Conservation (phyloP, 177 flowering plant species). For the Telopea speciosissima region DNA sequence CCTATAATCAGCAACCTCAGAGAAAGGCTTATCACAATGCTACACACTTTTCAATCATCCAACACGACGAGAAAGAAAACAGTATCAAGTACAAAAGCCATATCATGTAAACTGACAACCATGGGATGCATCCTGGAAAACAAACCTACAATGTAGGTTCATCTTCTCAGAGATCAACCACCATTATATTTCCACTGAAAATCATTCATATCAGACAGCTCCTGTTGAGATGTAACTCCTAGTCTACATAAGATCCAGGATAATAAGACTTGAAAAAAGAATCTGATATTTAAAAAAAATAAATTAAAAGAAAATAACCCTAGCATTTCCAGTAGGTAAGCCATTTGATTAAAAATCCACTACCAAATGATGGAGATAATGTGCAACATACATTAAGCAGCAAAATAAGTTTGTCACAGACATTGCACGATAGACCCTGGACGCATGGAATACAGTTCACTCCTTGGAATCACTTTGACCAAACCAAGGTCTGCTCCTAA, state of each 20-base stretch:
- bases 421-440: constrained; percentile 26
- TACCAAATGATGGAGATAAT: constrained; percentile 16
- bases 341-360: constrained; percentile 11
- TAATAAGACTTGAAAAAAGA: constrained; percentile 11
- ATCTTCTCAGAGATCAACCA: constrained; percentile 14
- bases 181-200: constrained; percentile 3
- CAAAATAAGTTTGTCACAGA: constrained; percentile 37
- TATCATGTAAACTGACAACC: not conserved
- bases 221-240: constrained; percentile 18
- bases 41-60: not conserved
- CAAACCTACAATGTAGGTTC: constrained; percentile 18
- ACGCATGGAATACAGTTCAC: constrained; percentile 22
- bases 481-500: constrained; percentile 8
- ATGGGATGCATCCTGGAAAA: constrained; percentile 1
- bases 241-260: constrained; percentile 10
- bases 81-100: not conserved
- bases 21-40: not conserved
- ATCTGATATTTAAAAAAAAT: constrained; percentile 3
- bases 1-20: constrained; percentile 1
- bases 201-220: constrained; percentile 10
- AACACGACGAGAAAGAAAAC: not conserved
- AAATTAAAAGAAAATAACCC: not conserved
- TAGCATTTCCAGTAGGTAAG: constrained; percentile 12
- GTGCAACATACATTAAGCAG: constrained; percentile 41
- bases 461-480: constrained; percentile 22